Percentiles rank a stretch among this genome's conserved stretches.
phyloP scores from a whole-genome alignment of 2,329 filamentous ascomycete species.

The Aspergillus floridensis region DNA sequence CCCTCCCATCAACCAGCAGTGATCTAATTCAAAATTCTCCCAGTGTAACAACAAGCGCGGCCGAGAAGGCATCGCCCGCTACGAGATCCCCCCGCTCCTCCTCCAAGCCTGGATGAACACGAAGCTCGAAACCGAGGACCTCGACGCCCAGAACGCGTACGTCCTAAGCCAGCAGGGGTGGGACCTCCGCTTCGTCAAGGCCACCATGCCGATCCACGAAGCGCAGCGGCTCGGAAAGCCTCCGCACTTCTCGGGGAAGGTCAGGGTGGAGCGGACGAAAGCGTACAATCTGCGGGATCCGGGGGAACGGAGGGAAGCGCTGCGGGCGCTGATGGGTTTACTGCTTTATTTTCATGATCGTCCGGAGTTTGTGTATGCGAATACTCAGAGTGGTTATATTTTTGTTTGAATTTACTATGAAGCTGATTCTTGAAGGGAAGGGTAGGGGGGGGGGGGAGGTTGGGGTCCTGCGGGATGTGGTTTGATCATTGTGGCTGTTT shows the following conservation, averaged over 20 bases:
- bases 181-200: not conserved
- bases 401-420: too few species aligned
- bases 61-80: not conserved
- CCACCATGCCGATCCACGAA: not conserved
- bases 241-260: not conserved
- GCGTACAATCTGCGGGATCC: not conserved
- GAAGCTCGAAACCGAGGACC: not conserved
- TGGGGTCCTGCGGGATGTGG: too few species aligned
- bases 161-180: not conserved
- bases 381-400: not conserved
- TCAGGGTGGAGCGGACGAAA: not conserved
- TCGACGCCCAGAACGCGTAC: not conserved
- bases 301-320: not conserved
- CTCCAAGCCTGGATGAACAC: constrained; percentile 1
- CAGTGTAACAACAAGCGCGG: constrained; percentile 1
- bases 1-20: not conserved
- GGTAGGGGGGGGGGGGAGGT: too few species aligned
- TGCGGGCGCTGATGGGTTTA: not conserved
- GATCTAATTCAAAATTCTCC: not conserved
- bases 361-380: not conserved
- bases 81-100: constrained; percentile 4
- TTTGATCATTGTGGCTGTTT: too few species aligned
- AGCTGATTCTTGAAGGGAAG: too few species aligned
- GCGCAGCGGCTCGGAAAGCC: not conserved
- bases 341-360: not conserved